Conservation (phyloP, 768 basidiomycete genomes). For the Mycena albidolilacea region DNA sequence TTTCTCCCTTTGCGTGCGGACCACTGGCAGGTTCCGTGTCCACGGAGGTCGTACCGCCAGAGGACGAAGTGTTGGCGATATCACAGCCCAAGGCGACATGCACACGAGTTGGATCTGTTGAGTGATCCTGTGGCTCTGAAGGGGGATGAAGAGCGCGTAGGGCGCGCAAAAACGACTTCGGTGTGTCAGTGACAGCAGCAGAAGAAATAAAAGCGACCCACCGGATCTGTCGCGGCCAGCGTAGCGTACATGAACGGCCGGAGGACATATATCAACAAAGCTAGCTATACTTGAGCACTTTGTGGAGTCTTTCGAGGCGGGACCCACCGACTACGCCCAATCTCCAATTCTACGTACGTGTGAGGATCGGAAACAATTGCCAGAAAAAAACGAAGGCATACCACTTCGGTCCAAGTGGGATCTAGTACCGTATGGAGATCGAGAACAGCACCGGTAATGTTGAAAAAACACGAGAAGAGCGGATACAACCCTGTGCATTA, state of each 20-base stretch:
- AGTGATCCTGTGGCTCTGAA: neutral
- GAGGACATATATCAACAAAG: constrained; percentile 7
- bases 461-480: constrained; percentile 3
- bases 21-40: too few relatives aligned
- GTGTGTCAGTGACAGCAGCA: neutral
- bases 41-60: too few relatives aligned
- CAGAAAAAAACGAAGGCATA: neutral
- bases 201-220: neutral
- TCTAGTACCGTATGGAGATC: constrained; percentile 4
- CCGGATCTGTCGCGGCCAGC: constrained; percentile 9
- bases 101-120: too few relatives aligned
- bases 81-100: too few relatives aligned
- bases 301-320: neutral
- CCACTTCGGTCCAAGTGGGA: neutral
- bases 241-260: constrained; percentile 10
- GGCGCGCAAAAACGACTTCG: constrained; percentile 23
- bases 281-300: neutral
- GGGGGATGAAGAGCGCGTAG: constrained; percentile 3
- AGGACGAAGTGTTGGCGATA: too few relatives aligned
- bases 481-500: constrained; percentile 22
- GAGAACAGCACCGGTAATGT: neutral
- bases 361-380: neutral
- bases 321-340: constrained; percentile 1
- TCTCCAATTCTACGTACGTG: constrained; percentile 19
- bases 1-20: too few relatives aligned